Evolutionary conservation across 495 filamentous ascomycete genomes (phyloP).

Genomic region (Annulohypoxylon maeteangense): DNA sequence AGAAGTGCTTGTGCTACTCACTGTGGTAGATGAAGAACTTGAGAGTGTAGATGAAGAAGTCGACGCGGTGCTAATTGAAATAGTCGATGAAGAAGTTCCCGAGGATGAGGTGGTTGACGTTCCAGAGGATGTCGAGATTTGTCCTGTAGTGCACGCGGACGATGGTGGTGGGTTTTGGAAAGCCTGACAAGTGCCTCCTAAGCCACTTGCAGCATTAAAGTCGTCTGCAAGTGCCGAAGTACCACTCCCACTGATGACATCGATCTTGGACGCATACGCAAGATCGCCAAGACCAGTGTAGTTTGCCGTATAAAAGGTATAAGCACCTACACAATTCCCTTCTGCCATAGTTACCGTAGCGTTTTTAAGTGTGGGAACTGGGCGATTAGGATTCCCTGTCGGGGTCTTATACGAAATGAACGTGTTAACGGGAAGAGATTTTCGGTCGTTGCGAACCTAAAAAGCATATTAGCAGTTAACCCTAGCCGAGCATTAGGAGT

Average conservation of each 20-base stretch:
- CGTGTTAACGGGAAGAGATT: slow-evolving; percentile 54
- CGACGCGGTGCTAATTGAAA: slow-evolving; percentile 23
- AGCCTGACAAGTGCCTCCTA: slow-evolving; percentile 54
- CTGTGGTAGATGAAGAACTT: slow-evolving; percentile 38
- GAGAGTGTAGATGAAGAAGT: slow-evolving; percentile 32
- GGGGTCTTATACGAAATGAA: slow-evolving; percentile 62
- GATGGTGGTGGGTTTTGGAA: slow-evolving; percentile 50
- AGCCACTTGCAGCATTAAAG: slow-evolving; percentile 54
- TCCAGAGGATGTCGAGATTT: slow-evolving; percentile 26
- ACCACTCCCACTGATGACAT: slow-evolving; percentile 56
- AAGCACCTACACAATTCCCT: slow-evolving; percentile 61
- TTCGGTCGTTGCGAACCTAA: slow-evolving; percentile 62
- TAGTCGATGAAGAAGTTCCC: slow-evolving; percentile 34
- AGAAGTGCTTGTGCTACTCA: slow-evolving; percentile 38
- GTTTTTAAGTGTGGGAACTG: slow-evolving; percentile 60
- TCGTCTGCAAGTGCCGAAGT: slow-evolving; percentile 46
- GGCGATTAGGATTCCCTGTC: slow-evolving; percentile 52
- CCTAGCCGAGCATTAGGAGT: neutral
- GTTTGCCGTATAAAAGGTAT: slow-evolving; percentile 63
- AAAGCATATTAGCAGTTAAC: slow-evolving; percentile 30
- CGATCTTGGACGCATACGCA: slow-evolving; percentile 61
- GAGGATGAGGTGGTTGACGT: slow-evolving; percentile 36
- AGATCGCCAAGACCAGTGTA: slow-evolving; percentile 58
- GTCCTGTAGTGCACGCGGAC: slow-evolving; percentile 40
- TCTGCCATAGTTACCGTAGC: slow-evolving; percentile 58